Evolutionary conservation across 2,329 filamentous ascomycete genomes (phyloP).

Genomic region (Aspergillus sp.): DNA sequence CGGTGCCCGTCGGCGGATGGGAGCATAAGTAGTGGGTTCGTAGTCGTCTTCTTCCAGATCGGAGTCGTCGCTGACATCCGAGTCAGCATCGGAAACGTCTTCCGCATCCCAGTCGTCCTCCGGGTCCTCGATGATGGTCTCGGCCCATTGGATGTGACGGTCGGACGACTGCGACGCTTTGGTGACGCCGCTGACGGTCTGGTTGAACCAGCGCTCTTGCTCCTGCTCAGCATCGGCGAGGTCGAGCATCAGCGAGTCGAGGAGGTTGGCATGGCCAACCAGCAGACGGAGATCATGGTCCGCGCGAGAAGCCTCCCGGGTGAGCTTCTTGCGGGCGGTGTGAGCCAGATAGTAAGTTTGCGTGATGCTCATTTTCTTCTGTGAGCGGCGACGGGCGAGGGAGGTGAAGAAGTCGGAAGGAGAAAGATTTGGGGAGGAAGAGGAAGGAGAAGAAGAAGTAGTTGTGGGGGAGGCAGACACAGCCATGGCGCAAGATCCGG

Average conservation of each 20-base stretch:
- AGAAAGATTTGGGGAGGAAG: conserved; percentile 20
- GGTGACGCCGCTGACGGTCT: conserved; percentile 76
- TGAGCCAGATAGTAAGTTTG: conserved; percentile 98
- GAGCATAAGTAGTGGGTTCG: conserved; percentile 37
- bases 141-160: conserved; percentile 83
- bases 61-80: conserved; percentile 52
- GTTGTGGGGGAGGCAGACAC: conserved; percentile 12
- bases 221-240: conserved; percentile 92
- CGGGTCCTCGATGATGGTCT: conserved; percentile 69
- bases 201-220: conserved; percentile 98
- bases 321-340: conserved; percentile 94
- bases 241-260: conserved; percentile 88
- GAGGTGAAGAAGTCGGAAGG: conserved; percentile 42
- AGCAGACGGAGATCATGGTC: conserved; percentile 95
- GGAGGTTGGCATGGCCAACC: conserved; percentile 96
- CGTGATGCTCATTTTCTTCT: conserved; percentile 94
- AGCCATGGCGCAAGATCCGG: conserved; percentile 23
- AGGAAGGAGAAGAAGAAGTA: conserved; percentile 14
- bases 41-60: conserved; percentile 43
- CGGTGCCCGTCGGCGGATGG: conserved; percentile 27
- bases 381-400: conserved; percentile 40
- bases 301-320: conserved; percentile 79
- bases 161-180: conserved; percentile 51
- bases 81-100: conserved; percentile 58
- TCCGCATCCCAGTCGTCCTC: conserved; percentile 69